Evolutionary conservation across 2,329 filamentous ascomycete species (phyloP).

Genomic region (Penicillium capsulatum): DNA sequence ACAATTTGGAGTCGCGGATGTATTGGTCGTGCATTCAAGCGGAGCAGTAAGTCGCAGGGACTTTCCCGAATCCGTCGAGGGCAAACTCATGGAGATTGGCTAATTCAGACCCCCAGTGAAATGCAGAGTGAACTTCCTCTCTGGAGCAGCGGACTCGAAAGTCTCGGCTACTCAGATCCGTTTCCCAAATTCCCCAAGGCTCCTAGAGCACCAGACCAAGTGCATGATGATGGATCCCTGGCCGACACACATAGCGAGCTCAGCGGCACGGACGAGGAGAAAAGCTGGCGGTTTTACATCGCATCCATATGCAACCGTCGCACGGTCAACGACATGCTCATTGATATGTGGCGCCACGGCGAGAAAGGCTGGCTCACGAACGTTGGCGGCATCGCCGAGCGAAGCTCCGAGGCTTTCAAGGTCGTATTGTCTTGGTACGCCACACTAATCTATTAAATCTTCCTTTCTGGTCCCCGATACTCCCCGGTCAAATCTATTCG

Average conservation of each 20-base stretch:
- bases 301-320: conserved; percentile 22
- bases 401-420: conserved; percentile 12
- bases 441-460: not conserved
- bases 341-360: conserved; percentile 21
- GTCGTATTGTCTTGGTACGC: conserved; percentile 21
- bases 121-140: conserved; percentile 23
- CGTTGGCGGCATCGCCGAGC: conserved; percentile 12
- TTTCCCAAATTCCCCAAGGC: conserved; percentile 18
- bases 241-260: conserved; percentile 5
- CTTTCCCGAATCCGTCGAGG: not conserved
- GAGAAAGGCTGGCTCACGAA: conserved; percentile 20
- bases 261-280: conserved; percentile 18
- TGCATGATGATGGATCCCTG: conserved; percentile 8
- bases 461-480: not conserved
- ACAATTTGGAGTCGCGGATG: conserved; percentile 23
- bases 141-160: conserved; percentile 22
- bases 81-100: not conserved
- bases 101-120: conserved; percentile 13
- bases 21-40: conserved; percentile 27
- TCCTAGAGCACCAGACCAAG: conserved; percentile 11
- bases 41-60: conserved; percentile 17
- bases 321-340: conserved; percentile 22
- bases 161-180: conserved; percentile 17
- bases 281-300: conserved; percentile 23
- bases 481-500: not conserved